These are phyloP conservation scores for Sporobolomyces roseus DNA, from an alignment of 768 basidiomycete genomes.

Conservation along the genomic window DNA sequence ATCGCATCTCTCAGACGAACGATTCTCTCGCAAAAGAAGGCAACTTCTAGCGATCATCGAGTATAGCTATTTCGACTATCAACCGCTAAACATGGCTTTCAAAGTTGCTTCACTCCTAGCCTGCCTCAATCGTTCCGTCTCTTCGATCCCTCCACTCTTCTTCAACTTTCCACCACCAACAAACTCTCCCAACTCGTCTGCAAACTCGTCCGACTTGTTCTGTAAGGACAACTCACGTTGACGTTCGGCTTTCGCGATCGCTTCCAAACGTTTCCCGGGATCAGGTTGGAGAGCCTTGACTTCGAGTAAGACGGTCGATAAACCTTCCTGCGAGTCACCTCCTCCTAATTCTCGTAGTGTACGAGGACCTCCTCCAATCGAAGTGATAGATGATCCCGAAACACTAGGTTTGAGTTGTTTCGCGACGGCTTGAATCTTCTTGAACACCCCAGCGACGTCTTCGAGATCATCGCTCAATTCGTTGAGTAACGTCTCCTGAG, in stretches of 20 bases:
- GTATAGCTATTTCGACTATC: not conserved
- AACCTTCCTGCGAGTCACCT: conserved; percentile 59
- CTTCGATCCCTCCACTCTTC: conserved; percentile 64
- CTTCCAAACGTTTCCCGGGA: conserved; percentile 77
- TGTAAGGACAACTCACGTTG: conserved; percentile 71
- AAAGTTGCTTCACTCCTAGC: conserved; percentile 57
- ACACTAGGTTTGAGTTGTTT: conserved; percentile 51
- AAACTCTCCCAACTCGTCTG: conserved; percentile 77
- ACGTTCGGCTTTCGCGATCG: conserved; percentile 70
- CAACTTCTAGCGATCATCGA: too few relatives aligned
- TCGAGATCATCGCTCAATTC: conserved; percentile 90
- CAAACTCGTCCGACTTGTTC: conserved; percentile 70
- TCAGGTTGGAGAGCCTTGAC: conserved; percentile 78
- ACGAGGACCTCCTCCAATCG: conserved; percentile 46
- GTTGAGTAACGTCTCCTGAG: conserved; percentile 83
- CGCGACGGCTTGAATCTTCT: conserved; percentile 79
- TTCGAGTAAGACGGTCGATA: conserved; percentile 78
- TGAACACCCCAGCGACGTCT: conserved; percentile 77
- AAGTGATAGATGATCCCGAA: too few relatives aligned
- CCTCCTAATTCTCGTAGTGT: conserved; percentile 53
- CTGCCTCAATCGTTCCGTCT: conserved; percentile 73
- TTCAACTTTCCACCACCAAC: conserved; percentile 81
- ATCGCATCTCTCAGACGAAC: too few relatives aligned
- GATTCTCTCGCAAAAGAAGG: too few relatives aligned
- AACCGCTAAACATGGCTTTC: conserved; percentile 29